phyloP scores from a whole-genome alignment of 257 asterid species.

The Solanum raphanifolium region DNA sequence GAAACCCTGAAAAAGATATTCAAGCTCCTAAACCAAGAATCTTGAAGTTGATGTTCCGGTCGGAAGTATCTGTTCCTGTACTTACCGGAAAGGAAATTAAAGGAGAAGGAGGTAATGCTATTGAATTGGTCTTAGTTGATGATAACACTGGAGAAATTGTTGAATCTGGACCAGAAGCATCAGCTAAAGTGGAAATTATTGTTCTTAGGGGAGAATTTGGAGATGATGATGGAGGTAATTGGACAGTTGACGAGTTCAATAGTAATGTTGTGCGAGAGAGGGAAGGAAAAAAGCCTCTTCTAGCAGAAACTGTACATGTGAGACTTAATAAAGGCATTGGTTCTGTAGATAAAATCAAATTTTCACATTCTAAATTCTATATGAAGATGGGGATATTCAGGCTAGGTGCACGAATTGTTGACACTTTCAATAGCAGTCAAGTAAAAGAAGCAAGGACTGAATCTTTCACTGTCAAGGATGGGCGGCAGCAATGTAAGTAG shows the following conservation, averaged over 20 bases:
- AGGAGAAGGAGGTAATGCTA: slow-evolving; percentile 14
- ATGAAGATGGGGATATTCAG: slow-evolving; percentile 13
- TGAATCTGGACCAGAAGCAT: slow-evolving; percentile 27
- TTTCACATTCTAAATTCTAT: slow-evolving; percentile 11
- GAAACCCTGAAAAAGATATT: slow-evolving; percentile 2
- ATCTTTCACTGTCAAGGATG: slow-evolving; percentile 24
- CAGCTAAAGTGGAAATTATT: slow-evolving; percentile 26
- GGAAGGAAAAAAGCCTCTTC: slow-evolving; percentile 30
- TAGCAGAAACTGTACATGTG: slow-evolving; percentile 20
- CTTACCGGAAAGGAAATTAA: slow-evolving; percentile 31
- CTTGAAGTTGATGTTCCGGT: slow-evolving; percentile 26
- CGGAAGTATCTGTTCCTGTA: slow-evolving; percentile 10
- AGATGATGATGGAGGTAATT: slow-evolving; percentile 8
- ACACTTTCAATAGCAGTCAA: not conserved
- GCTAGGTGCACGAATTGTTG: slow-evolving; percentile 29
- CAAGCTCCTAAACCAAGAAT: slow-evolving; percentile 4
- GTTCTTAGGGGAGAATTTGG: slow-evolving; percentile 22
- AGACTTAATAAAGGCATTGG: slow-evolving; percentile 26
- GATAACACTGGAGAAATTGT: slow-evolving; percentile 14
- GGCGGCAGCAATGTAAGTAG: slow-evolving; percentile 28
- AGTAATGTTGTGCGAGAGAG: slow-evolving; percentile 4
- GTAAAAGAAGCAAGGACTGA: slow-evolving; percentile 35
- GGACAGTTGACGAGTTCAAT: slow-evolving; percentile 19
- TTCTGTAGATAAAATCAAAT: slow-evolving; percentile 12
- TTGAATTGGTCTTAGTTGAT: slow-evolving; percentile 29